Evolutionary conservation across 2,329 filamentous ascomycete species (phyloP).

Genomic region (Acrodontium crateriforme): DNA sequence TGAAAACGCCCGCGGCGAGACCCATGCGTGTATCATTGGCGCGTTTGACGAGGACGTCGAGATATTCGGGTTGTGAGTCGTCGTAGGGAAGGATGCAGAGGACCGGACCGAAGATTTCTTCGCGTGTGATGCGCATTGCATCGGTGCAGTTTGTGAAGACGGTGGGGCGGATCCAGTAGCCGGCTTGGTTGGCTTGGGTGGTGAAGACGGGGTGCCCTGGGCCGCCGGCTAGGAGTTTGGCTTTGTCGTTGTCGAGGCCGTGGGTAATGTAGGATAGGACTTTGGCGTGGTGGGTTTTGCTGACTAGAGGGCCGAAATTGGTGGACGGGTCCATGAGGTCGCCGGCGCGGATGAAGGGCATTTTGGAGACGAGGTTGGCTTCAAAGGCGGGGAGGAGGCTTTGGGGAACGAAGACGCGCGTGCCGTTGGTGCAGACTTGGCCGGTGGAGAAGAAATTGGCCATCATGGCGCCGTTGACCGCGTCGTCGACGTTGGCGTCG

Average conservation of each 20-base stretch:
- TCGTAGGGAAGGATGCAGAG: constrained; percentile 68
- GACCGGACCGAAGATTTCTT: constrained; percentile 84
- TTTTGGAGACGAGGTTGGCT: constrained; percentile 52
- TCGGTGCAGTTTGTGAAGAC: constrained; percentile 80
- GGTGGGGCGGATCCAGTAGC: constrained; percentile 77
- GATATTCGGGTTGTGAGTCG: constrained; percentile 22
- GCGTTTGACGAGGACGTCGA: constrained; percentile 55
- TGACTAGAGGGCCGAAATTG: constrained; percentile 77
- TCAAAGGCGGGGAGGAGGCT: constrained; percentile 56
- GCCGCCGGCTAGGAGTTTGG: constrained; percentile 61
- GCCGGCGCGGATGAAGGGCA: constrained; percentile 56
- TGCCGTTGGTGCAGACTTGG: constrained; percentile 88
- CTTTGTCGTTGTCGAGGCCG: constrained; percentile 59
- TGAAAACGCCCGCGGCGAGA: constrained; percentile 74
- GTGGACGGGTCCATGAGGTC: constrained; percentile 57
- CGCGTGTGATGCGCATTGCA: constrained; percentile 61
- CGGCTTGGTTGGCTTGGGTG: constrained; percentile 34
- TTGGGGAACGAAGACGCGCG: constrained; percentile 67
- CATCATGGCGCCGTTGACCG: constrained; percentile 85
- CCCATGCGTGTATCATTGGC: constrained; percentile 69
- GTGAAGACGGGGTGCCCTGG: constrained; percentile 41
- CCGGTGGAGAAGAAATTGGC: constrained; percentile 87
- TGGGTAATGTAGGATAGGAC: constrained; percentile 64
- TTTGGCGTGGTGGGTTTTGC: constrained; percentile 59
- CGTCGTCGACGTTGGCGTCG: constrained; percentile 62